These are phyloP conservation scores for Magnolia sinica DNA, from an alignment of 164 flowering plant species.

Conservation along the genomic window DNA sequence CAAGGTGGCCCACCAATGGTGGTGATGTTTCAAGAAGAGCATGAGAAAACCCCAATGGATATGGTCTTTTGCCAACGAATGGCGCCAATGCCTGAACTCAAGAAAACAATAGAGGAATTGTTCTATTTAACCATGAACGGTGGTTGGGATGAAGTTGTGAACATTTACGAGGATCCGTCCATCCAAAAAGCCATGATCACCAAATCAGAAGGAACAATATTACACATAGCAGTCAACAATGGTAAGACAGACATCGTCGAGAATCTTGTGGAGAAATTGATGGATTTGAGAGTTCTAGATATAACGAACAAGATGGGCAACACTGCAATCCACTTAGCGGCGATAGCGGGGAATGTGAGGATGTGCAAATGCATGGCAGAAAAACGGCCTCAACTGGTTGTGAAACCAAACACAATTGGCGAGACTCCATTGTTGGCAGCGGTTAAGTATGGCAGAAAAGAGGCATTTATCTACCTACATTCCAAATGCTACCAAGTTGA, in stretches of 20 bases:
- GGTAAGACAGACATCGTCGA: slow-evolving; percentile 10
- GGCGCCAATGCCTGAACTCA: too few species aligned
- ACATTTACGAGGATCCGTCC: not conserved
- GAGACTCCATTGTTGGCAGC: slow-evolving; percentile 24
- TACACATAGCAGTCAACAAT: slow-evolving; percentile 29
- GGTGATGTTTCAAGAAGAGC: too few species aligned
- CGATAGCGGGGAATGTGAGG: slow-evolving; percentile 13
- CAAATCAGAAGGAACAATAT: slow-evolving; percentile 18
- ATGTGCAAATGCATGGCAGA: slow-evolving; percentile 13
- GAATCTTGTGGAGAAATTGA: slow-evolving; percentile 10
- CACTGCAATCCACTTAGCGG: slow-evolving; percentile 26
- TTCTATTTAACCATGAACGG: not conserved
- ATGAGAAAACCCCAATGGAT: too few species aligned
- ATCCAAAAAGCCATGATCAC: not conserved
- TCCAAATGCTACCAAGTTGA: not conserved
- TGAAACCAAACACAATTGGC: not conserved
- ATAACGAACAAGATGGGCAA: slow-evolving; percentile 11
- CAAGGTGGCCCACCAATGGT: too few species aligned
- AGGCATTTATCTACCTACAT: slow-evolving; percentile 11
- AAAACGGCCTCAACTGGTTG: not conserved
- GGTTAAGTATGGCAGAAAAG: slow-evolving; percentile 15
- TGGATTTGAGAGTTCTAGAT: not conserved
- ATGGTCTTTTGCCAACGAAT: too few species aligned
- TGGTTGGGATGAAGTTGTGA: not conserved
- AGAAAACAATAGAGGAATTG: too few species aligned